phyloP scores from a whole-genome alignment of 495 filamentous ascomycete species.

The Penicillium psychrofluorescens region DNA sequence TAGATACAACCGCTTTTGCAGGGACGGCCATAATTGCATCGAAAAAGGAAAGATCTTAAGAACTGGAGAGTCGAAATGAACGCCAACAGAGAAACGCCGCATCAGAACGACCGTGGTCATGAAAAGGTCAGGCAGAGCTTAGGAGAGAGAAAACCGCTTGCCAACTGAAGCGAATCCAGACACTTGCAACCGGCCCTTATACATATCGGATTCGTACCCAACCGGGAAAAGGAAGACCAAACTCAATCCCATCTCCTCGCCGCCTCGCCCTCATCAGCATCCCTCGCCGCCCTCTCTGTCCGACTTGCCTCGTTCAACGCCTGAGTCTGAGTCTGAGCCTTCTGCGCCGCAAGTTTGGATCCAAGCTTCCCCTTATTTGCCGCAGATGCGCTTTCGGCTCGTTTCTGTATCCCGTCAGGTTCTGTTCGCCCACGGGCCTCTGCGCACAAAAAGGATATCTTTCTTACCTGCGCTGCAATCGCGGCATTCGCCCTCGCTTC shows the following conservation, averaged over 20 bases:
- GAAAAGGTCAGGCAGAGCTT: too few species aligned
- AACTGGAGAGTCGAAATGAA: too few species aligned
- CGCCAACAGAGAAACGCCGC: too few species aligned
- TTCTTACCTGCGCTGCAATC: slow-evolving; percentile 57
- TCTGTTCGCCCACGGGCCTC: too few species aligned
- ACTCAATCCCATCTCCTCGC: slow-evolving; percentile 46
- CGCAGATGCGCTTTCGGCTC: slow-evolving; percentile 21
- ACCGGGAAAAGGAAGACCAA: neutral
- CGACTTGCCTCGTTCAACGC: slow-evolving; percentile 50
- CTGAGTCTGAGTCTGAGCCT: slow-evolving; percentile 53
- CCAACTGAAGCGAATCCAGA: too few species aligned
- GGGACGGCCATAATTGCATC: too few species aligned
- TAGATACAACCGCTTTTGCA: too few species aligned
- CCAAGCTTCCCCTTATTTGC: slow-evolving; percentile 48
- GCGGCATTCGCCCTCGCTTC: slow-evolving; percentile 51
- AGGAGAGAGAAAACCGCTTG: too few species aligned
- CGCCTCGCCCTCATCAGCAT: slow-evolving; percentile 46
- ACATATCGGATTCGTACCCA: neutral
- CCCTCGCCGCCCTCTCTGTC: slow-evolving; percentile 48
- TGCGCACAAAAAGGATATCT: neutral
- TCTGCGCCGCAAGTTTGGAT: slow-evolving; percentile 56
- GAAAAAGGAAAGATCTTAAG: too few species aligned
- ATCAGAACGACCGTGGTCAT: too few species aligned
- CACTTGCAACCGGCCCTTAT: too few species aligned
- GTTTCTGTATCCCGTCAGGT: slow-evolving; percentile 23